These are phyloP conservation scores for Prorocentrum cordatum DNA, from an alignment of 169 alveolate species.

Conservation along the genomic window DNA sequence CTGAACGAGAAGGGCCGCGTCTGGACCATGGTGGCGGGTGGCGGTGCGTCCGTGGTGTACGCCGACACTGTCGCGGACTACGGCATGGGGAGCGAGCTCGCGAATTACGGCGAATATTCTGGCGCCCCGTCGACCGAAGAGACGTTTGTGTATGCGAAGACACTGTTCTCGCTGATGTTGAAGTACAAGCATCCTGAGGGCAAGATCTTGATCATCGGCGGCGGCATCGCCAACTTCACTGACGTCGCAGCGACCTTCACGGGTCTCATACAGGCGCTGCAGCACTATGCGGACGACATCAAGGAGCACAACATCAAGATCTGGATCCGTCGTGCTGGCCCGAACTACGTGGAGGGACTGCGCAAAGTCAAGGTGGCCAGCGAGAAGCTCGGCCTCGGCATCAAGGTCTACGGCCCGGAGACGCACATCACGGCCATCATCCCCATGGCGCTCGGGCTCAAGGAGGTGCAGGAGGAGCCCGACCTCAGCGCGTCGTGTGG, in stretches of 20 bases:
- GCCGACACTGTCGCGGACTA: constrained; percentile 73
- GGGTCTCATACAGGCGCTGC: constrained; percentile 69
- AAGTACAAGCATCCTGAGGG: constrained; percentile 67
- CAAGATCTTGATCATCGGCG: constrained; percentile 73
- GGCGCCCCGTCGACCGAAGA: constrained; percentile 74
- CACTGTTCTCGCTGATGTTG: constrained; percentile 68
- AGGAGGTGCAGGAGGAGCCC: constrained; percentile 27
- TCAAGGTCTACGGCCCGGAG: constrained; percentile 75
- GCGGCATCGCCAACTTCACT: constrained; percentile 75
- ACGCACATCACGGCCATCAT: constrained; percentile 73
- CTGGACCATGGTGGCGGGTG: constrained; percentile 74
- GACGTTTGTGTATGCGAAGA: constrained; percentile 72
- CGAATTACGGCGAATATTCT: constrained; percentile 74
- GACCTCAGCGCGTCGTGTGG: constrained; percentile 46
- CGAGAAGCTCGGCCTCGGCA: constrained; percentile 66
- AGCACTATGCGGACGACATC: constrained; percentile 60
- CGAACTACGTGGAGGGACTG: constrained; percentile 73
- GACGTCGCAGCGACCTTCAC: constrained; percentile 73
- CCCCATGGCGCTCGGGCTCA: constrained; percentile 68
- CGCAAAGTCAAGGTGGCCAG: constrained; percentile 59
- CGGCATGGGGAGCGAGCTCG: constrained; percentile 72
- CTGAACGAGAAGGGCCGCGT: constrained; percentile 74
- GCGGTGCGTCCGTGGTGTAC: constrained; percentile 73
- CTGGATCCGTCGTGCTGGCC: constrained; percentile 74
- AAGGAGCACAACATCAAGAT: constrained; percentile 69